These are phyloP conservation scores for Plantago major DNA, from an alignment of 257 asterid species.

Conservation along the genomic window DNA sequence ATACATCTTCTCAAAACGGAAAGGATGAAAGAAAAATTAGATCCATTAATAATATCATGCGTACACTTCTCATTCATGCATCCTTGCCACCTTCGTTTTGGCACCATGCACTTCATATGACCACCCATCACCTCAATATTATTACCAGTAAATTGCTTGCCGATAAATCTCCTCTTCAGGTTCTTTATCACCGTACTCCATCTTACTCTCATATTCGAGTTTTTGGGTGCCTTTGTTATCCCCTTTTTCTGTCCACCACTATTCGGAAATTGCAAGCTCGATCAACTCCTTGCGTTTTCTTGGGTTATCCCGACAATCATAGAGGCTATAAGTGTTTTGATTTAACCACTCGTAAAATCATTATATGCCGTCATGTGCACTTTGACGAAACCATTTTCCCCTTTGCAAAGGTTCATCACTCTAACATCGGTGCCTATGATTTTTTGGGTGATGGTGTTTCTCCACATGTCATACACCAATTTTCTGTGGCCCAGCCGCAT, in stretches of 20 bases:
- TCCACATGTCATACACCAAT: no score
- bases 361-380: background rate
- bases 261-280: background rate
- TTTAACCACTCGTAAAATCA: background rate
- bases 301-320: background rate
- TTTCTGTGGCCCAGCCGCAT: no score
- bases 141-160: background rate
- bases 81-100: no score
- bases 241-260: background rate
- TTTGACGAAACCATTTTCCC: background rate
- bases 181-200: background rate
- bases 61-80: no score
- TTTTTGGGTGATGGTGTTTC: background rate
- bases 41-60: no score
- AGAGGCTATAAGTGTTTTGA: background rate
- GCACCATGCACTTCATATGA: background rate
- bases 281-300: background rate
- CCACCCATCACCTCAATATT: background rate
- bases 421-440: no score
- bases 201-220: background rate
- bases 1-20: no score
- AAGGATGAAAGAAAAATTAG: no score
- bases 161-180: background rate
- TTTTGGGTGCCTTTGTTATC: background rate
- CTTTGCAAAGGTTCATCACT: no score